A percentile compares a stretch with the other conserved stretches of the same genome.
phyloP scores from a whole-genome alignment of 225 moss, liverwort and hornwort genomes.

The Neckera pumila region DNA sequence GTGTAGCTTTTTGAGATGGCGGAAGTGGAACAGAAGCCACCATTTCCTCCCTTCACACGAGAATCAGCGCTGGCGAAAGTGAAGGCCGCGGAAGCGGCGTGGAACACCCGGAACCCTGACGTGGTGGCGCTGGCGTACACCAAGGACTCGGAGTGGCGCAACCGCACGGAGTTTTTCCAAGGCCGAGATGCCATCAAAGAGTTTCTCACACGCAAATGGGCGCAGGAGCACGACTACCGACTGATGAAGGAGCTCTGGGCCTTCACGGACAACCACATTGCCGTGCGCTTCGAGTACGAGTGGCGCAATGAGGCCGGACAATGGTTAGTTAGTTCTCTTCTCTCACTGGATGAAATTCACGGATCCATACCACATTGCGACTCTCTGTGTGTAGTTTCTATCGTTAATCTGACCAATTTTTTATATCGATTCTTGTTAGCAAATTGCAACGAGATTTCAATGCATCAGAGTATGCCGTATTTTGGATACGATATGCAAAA shows the following conservation, averaged over 20 bases:
- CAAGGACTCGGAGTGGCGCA: conserved; percentile 81
- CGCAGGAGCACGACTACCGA: conserved; percentile 75
- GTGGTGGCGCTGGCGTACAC: conserved; percentile 71
- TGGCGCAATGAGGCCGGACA: conserved; percentile 65
- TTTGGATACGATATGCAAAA: neutral
- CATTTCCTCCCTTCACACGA: conserved; percentile 67
- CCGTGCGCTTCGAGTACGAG: conserved; percentile 94
- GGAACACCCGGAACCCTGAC: conserved; percentile 76
- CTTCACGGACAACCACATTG: conserved; percentile 71
- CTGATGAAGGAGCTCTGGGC: conserved; percentile 97
- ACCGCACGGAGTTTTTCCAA: conserved; percentile 71
- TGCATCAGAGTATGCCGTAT: neutral
- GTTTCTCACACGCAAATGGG: conserved; percentile 77
- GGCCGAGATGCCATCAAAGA: conserved; percentile 79
- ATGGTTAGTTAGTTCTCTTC: conserved; percentile 15
- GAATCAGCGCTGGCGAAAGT: conserved; percentile 75
- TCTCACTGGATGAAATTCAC: neutral
- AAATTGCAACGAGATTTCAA: neutral
- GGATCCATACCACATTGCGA: neutral
- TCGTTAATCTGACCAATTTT: neutral
- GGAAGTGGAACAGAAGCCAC: conserved; percentile 20
- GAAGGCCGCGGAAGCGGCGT: conserved; percentile 72
- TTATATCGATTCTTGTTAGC: neutral
- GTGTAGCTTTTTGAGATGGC: neutral
- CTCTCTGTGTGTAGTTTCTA: neutral